Conservation (phyloP, 2,329 filamentous ascomycete genomes). For the Diaporthe aspalathi region DNA sequence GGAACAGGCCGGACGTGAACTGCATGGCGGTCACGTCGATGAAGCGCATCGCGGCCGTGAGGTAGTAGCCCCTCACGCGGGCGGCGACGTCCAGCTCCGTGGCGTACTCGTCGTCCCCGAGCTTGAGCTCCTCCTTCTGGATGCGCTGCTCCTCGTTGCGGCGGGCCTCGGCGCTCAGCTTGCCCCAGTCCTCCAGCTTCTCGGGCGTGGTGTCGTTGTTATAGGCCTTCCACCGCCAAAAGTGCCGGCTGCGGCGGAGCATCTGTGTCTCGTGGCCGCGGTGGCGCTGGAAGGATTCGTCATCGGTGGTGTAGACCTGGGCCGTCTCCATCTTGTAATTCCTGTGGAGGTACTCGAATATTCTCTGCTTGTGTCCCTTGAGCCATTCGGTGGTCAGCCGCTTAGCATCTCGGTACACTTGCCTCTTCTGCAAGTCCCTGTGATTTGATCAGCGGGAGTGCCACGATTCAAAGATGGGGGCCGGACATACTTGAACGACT, state of each 20-base stretch:
- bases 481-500: conserved; percentile 54
- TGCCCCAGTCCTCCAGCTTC: conserved; percentile 54
- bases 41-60: conserved; percentile 73
- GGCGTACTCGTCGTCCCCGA: conserved; percentile 69
- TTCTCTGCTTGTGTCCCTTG: conserved; percentile 50
- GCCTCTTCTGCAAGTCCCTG: conserved; percentile 54
- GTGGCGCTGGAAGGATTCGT: conserved; percentile 59
- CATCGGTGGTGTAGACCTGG: conserved; percentile 69
- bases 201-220: conserved; percentile 45
- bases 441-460: neutral
- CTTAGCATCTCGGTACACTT: conserved; percentile 62
- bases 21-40: conserved; percentile 65
- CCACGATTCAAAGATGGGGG: neutral
- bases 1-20: conserved; percentile 62
- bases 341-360: conserved; percentile 53
- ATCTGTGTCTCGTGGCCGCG: conserved; percentile 58
- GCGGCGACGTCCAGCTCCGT: conserved; percentile 72
- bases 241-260: conserved; percentile 61
- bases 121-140: conserved; percentile 55
- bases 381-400: conserved; percentile 59
- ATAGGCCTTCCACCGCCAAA: conserved; percentile 60
- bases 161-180: conserved; percentile 62
- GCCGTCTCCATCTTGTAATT: conserved; percentile 65
- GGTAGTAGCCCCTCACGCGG: conserved; percentile 76
- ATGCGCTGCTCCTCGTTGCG: conserved; percentile 56